phyloP scores from a whole-genome alignment of 2,329 filamentous ascomycete genomes.

The Cladosporium velox region DNA sequence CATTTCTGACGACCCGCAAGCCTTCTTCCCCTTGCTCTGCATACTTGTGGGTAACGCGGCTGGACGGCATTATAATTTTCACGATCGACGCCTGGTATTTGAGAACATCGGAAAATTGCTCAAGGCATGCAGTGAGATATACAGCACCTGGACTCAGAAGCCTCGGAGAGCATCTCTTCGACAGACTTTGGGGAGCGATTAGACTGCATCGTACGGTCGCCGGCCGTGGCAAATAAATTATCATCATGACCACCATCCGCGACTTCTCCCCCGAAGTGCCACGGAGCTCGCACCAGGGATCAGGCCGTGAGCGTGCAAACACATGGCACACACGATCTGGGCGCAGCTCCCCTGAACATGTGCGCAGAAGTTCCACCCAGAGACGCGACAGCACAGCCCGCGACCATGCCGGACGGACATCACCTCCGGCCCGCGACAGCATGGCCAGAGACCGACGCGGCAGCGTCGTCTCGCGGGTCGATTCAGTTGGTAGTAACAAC shows the following conservation, averaged over 20 bases:
- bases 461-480: slow-evolving; percentile 13
- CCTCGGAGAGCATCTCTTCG: background rate
- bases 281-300: background rate
- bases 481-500: slow-evolving; percentile 8
- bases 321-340: slow-evolving; percentile 4
- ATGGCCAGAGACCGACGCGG: slow-evolving; percentile 15
- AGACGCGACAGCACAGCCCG: background rate
- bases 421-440: slow-evolving; percentile 14
- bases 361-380: background rate
- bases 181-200: background rate
- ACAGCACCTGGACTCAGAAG: background rate
- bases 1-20: background rate
- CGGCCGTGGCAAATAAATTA: background rate
- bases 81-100: background rate
- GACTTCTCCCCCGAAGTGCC: slow-evolving; percentile 16
- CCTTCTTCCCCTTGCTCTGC: background rate
- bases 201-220: background rate
- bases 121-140: background rate
- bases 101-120: background rate
- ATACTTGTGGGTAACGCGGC: background rate
- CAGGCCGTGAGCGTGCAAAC: slow-evolving; percentile 1
- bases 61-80: background rate
- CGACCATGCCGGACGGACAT: background rate
- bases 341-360: slow-evolving; percentile 9
- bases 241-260: slow-evolving; percentile 17